Conservation (phyloP, 2,329 filamentous ascomycete species). For the Neophaeococcomyces mojaviensis region DNA sequence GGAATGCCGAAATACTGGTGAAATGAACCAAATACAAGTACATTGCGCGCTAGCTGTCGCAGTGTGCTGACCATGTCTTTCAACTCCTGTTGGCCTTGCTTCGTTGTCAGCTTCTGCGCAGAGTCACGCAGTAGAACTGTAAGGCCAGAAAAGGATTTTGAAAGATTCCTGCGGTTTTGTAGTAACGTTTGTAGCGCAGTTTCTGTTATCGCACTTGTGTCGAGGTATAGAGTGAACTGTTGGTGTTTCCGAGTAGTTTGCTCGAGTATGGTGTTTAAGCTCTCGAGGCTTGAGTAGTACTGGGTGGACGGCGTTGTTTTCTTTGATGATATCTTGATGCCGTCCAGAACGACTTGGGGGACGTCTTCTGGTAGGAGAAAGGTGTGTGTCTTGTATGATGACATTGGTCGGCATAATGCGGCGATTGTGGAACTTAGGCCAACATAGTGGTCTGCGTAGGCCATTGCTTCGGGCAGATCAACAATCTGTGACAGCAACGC, state of each 20-base stretch:
- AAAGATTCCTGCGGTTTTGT: too few species aligned
- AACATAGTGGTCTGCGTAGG: conserved; percentile 8
- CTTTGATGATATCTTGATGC: conserved; percentile 5
- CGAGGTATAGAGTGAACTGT: too few species aligned
- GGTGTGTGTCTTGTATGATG: conserved; percentile 9
- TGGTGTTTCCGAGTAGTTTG: too few species aligned
- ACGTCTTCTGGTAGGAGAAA: conserved; percentile 3
- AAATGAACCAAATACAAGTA: conserved; percentile 10
- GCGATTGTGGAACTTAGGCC: conserved; percentile 10
- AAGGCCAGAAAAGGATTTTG: too few species aligned
- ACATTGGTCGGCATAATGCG: conserved; percentile 8
- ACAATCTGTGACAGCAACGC: background rate
- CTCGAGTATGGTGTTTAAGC: background rate
- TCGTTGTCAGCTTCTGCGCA: too few species aligned
- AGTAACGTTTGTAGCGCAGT: too few species aligned
- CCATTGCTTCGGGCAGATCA: conserved; percentile 1
- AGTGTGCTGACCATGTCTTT: background rate
- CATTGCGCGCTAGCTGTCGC: background rate
- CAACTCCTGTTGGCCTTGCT: background rate
- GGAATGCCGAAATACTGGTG: conserved; percentile 6
- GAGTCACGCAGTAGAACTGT: too few species aligned
- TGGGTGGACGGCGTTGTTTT: background rate
- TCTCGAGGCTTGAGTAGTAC: background rate
- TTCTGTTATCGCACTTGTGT: too few species aligned
- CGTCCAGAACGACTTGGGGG: conserved; percentile 1